These are phyloP conservation scores for Babesia bigemina DNA, from an alignment of 169 alveolate species.

Conservation along the genomic window DNA sequence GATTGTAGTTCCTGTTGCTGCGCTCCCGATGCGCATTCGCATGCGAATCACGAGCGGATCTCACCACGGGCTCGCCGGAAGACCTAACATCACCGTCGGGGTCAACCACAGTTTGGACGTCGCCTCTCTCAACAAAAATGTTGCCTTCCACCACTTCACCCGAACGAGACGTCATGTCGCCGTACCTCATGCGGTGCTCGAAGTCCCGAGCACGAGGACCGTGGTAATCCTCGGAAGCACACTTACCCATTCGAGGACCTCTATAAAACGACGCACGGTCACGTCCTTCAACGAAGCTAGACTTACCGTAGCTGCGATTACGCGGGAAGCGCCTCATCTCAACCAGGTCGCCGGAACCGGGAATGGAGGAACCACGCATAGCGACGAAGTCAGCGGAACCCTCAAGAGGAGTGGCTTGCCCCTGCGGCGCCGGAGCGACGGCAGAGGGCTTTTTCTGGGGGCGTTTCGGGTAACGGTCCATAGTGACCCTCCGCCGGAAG, in stretches of 20 bases:
- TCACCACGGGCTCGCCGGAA: too few species aligned
- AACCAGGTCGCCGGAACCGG: slow-evolving; percentile 1
- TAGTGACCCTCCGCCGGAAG: background rate
- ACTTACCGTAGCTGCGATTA: slow-evolving; percentile 1
- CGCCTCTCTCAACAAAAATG: too few species aligned
- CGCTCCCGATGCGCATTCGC: too few species aligned
- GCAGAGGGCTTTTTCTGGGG: background rate
- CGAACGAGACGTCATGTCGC: background rate
- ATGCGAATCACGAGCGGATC: too few species aligned
- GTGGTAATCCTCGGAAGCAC: background rate
- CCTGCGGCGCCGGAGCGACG: background rate
- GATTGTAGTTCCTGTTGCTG: too few species aligned
- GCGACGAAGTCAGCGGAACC: background rate
- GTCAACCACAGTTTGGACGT: too few species aligned
- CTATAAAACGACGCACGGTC: background rate
- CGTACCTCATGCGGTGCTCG: background rate
- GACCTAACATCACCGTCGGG: too few species aligned
- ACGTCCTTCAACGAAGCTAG: background rate
- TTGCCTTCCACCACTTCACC: too few species aligned
- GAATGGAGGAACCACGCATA: background rate
- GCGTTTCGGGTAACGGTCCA: slow-evolving; percentile 24
- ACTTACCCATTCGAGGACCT: background rate
- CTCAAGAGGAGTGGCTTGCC: background rate
- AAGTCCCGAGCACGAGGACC: background rate
- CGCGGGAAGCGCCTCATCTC: slow-evolving; percentile 2